Base-by-base conservation (phyloP, 1,139 yeast genomes). In the Komagataea norvegica region DNA sequence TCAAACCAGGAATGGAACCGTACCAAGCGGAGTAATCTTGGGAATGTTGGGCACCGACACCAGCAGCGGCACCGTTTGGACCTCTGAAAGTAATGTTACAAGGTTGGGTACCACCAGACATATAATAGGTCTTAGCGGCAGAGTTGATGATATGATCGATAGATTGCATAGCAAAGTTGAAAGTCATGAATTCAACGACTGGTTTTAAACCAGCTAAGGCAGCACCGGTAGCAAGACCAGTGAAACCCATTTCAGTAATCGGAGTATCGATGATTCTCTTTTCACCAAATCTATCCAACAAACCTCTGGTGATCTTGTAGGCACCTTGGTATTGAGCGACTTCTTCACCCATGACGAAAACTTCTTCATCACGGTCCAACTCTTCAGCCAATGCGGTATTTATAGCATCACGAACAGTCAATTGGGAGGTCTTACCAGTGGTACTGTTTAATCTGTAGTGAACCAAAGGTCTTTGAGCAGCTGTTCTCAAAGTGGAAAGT, bases 251-350 rank as follows among this genome's bases (percentile, higher is more conserved):
- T 68, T 91, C 99, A 41, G 99, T 91, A 64, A 91, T 91, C 49
- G 99, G 99, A 47, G 98, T 91, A 67, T 91, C 99, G 48, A 91
- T 78, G 48, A 91, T 82, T 70, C 98, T 83, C 67, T 88, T 82
- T 63, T 91, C 96, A 51, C 99, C 98, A 57, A 91, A 91, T 64
- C 96, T 78, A 67, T 93, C 98, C 59, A 91, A 74, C 51, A 91
- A 74, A 33, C 98, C 98, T 64, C 95, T 81, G 52, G 97, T 84
- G 46, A 91, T 85, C 72, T 91, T 91, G 73, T 91, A 91, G 44
- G 99, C 99, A 70, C 99, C 99, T 60, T 91, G 89, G 70, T 93
- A 91, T 65, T 89, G 97, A 37, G 95, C 98, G 50, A 91, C 98
- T 68, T 91, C 99, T 71, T 91, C 99, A 63, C 99, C 99, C 78